Evolutionary conservation across 345 rosid species (phyloP).

Genomic region (Bruguiera parviflora): DNA sequence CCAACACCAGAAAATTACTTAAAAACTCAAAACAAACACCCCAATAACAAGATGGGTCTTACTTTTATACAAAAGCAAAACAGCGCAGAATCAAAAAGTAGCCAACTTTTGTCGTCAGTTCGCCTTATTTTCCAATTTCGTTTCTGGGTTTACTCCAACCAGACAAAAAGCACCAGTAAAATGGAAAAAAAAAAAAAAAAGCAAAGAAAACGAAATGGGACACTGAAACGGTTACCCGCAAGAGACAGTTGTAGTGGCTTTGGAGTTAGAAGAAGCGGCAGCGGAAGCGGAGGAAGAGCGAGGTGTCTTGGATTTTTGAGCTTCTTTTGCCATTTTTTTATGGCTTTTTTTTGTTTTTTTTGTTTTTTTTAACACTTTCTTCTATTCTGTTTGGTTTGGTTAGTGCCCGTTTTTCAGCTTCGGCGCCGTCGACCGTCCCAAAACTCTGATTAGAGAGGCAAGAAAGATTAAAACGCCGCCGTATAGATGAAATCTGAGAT

Average conservation of each 20-base stretch:
- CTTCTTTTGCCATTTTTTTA: slow-evolving; percentile 36
- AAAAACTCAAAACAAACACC: too few species aligned
- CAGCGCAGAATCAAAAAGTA: not conserved
- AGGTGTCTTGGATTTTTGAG: slow-evolving; percentile 24
- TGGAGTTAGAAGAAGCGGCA: slow-evolving; percentile 6
- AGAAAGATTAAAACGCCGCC: too few species aligned
- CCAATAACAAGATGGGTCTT: not conserved
- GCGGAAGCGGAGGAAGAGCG: slow-evolving; percentile 20
- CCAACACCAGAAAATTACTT: too few species aligned
- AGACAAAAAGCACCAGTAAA: too few species aligned
- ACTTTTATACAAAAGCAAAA: not conserved
- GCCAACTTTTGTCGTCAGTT: not conserved
- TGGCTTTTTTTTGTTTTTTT: too few species aligned
- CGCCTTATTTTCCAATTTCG: not conserved
- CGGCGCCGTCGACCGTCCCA: too few species aligned
- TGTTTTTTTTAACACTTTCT: slow-evolving; percentile 24
- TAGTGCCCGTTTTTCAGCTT: too few species aligned
- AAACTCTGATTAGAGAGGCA: too few species aligned
- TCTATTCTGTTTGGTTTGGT: not conserved
- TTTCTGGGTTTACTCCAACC: not conserved
- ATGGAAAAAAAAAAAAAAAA: not conserved
- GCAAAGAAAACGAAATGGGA: not conserved
- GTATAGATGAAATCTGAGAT: too few species aligned
- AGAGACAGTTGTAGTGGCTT: slow-evolving; percentile 1
- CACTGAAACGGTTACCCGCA: not conserved